Conservation (phyloP, 2,329 filamentous ascomycete species). For the Stemphylium vesicarium region DNA sequence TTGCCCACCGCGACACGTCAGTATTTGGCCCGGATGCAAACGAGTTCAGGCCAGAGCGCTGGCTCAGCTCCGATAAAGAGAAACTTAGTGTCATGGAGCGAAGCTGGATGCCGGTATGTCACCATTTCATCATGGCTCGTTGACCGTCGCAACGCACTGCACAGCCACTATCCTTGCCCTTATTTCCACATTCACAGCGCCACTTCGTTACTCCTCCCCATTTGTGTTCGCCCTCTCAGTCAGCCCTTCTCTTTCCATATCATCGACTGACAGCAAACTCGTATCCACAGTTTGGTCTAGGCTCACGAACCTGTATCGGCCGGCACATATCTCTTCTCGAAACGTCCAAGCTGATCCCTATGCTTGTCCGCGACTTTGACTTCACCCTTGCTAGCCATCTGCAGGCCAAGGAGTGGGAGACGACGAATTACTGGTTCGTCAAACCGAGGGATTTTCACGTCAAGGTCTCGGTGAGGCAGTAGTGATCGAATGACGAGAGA, state of each 20-base stretch:
- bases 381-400: conserved; percentile 15
- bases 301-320: conserved; percentile 28
- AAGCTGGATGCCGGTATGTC: conserved; percentile 27
- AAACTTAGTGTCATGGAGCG: conserved; percentile 24
- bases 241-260: neutral
- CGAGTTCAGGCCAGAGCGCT: conserved; percentile 28
- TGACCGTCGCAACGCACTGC: too few relatives aligned
- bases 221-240: neutral
- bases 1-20: conserved; percentile 22
- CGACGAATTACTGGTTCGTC: conserved; percentile 22
- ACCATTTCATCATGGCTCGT: neutral
- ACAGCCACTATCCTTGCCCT: neutral
- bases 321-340: conserved; percentile 22
- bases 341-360: conserved; percentile 15
- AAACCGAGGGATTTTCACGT: conserved; percentile 14
- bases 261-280: neutral
- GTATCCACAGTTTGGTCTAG: conserved; percentile 19
- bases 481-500: neutral
- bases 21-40: conserved; percentile 26
- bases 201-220: neutral
- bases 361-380: conserved; percentile 22
- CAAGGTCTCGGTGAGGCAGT: conserved; percentile 8
- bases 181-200: neutral
- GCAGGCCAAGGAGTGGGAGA: conserved; percentile 15
- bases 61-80: conserved; percentile 22